A percentile compares a stretch with the other conserved stretches of the same genome.
Evolutionary conservation across 768 basidiomycete species (phyloP).

Genomic region (Leccinum rimulosum): DNA sequence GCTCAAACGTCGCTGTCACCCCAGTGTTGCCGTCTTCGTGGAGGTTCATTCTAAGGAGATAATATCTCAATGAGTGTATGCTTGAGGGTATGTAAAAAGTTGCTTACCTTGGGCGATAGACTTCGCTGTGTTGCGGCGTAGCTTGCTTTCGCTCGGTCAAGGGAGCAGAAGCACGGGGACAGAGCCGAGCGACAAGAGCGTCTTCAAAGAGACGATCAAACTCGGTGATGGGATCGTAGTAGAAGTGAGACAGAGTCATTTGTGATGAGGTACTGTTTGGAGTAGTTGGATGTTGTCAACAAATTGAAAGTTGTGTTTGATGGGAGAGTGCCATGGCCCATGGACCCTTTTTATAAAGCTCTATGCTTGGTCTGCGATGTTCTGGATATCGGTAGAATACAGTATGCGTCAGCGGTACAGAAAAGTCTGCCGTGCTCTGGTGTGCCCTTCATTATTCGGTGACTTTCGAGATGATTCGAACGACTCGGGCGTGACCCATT

Average conservation of each 20-base stretch:
- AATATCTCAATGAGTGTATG: too few relatives aligned
- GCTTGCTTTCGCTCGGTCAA: background rate
- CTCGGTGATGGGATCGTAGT: slow-evolving; percentile 4
- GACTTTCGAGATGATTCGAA: slow-evolving; percentile 8
- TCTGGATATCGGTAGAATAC: slow-evolving; percentile 1
- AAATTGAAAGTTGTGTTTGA: background rate
- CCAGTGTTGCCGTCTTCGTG: slow-evolving; percentile 42
- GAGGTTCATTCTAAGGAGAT: slow-evolving; percentile 42
- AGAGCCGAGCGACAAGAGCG: slow-evolving; percentile 23
- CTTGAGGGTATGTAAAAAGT: fast-evolving
- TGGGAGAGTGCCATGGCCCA: background rate
- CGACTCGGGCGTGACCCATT: background rate
- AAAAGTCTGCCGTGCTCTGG: background rate
- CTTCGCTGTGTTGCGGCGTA: background rate
- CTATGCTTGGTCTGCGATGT: background rate
- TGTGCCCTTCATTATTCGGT: background rate
- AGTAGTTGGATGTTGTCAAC: background rate
- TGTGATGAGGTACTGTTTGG: background rate
- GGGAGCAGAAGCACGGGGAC: background rate
- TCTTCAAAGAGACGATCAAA: slow-evolving; percentile 12
- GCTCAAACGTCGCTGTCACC: slow-evolving; percentile 52
- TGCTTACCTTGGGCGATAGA: slow-evolving; percentile 23
- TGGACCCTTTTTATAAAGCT: slow-evolving; percentile 6
- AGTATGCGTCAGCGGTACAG: background rate
- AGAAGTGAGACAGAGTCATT: slow-evolving; percentile 5